phyloP scores from a whole-genome alignment of 305 asterid genomes.

The Striga hermonthica region DNA sequence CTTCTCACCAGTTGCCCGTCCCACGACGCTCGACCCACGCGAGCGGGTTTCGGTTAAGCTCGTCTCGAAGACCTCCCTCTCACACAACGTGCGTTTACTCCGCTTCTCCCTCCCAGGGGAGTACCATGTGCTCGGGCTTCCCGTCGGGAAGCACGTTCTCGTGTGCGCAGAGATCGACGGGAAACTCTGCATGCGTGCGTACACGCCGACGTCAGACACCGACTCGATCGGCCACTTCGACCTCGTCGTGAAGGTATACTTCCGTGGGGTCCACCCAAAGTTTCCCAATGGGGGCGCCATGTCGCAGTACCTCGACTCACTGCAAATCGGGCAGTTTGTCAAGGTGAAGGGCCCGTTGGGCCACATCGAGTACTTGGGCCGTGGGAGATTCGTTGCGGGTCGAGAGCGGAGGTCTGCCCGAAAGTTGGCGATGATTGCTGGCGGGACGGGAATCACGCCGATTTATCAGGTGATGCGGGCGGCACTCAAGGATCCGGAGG shows the following conservation, averaged over 20 bases:
- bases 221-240: constrained; percentile 70
- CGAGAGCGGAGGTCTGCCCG: constrained; percentile 62
- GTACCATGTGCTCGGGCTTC: constrained; percentile 65
- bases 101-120: constrained; percentile 64
- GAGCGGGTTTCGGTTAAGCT: constrained; percentile 72
- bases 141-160: constrained; percentile 82
- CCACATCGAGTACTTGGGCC: constrained; percentile 77
- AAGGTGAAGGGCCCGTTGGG: constrained; percentile 90
- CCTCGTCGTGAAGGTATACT: constrained; percentile 69
- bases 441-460: constrained; percentile 90
- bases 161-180: constrained; percentile 58
- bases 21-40: constrained; percentile 57
- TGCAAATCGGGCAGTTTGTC: constrained; percentile 48
- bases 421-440: constrained; percentile 80
- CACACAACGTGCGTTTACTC: constrained; percentile 66
- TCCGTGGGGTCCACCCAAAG: constrained; percentile 59
- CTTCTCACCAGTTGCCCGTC: constrained; percentile 29
- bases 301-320: constrained; percentile 68
- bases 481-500: constrained; percentile 65
- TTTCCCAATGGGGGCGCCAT: constrained; percentile 84
- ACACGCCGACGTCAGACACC: constrained; percentile 70
- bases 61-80: constrained; percentile 47
- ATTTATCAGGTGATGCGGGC: constrained; percentile 90
- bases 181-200: constrained; percentile 89
- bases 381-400: constrained; percentile 54